Evolutionary conservation across 129 eudicot species (phyloP), one percentile per base, ranked within the genome.

Genomic region (Sambucus nigra): DNA sequence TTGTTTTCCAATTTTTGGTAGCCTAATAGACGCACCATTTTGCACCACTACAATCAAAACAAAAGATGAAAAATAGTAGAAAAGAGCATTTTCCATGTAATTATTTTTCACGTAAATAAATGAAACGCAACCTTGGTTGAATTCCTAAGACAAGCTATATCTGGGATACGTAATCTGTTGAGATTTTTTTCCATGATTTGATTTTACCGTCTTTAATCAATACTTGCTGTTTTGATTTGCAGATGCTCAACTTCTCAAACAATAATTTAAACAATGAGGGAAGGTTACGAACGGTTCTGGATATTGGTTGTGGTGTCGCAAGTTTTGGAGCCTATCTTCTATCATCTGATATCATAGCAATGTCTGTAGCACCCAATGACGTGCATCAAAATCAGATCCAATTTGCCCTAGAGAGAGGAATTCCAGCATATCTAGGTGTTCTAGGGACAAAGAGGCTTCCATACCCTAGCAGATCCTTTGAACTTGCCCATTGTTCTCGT

Each of bases 381-480:
- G 97, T 88, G 66, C 97, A 88, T 78, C 97, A 88, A 63, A 88
- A 91, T 56, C 99, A 91, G 61, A 91, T 91, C 73, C 99, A 91
- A 61, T 91, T 91, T 59, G 99, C 99, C 26, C 47, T 91, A 50
- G 99, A 91, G 69, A 74, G 99, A 68, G 99, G 99, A 53, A 91
- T 91, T 53, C 99, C 99, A 29, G 99, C 99, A 7, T 91, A 82
- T 66, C 99, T 91, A 56, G 99, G 99, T 17, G 95, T 86, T 61
- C 82, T 91, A 21, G 99, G 99, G 51, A 91, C 99, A n/a, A 86
- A 91, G 76, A 74, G 99, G 72, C 91, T 91, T 51, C 95, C 99
- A 25, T 91, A 91, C 53, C 95, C 99, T 5, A 82, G 94, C 73
- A 61, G 99, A 59, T 91, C 99, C 50, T 91, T 91, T 47, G 98